Conservation (phyloP, 257 asterid species). For the Hygrophila difformis region DNA sequence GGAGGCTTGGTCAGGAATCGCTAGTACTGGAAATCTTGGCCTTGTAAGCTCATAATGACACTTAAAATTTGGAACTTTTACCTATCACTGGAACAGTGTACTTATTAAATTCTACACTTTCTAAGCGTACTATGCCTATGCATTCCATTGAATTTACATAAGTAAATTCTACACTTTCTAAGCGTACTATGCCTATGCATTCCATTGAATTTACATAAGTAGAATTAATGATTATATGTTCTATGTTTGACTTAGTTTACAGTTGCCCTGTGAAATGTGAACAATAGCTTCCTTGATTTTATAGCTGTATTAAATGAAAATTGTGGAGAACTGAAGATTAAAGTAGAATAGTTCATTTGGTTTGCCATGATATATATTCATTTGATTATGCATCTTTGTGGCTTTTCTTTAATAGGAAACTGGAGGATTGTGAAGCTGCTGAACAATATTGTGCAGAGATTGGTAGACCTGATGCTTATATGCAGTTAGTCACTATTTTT, state of each 20-base stretch:
- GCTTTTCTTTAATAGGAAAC: conserved; percentile 44
- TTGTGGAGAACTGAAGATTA: no score
- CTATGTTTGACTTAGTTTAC: no score
- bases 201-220: no score
- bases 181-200: background rate
- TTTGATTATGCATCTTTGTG: background rate
- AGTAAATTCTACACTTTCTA: background rate
- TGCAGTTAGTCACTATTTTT: conserved; percentile 52
- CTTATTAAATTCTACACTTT: background rate
- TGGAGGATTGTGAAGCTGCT: conserved; percentile 95
- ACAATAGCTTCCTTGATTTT: no score
- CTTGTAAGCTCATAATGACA: conserved; percentile 44
- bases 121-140: background rate
- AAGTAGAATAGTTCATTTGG: background rate
- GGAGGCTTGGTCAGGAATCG: conserved; percentile 94
- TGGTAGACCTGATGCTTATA: conserved; percentile 97
- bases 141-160: no score
- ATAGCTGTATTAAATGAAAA: no score
- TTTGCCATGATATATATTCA: conserved; percentile 10
- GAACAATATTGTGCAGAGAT: conserved; percentile 94
- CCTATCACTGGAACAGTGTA: background rate
- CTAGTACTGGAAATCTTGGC: conserved; percentile 85
- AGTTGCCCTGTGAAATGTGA: no score
- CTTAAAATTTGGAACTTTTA: background rate
- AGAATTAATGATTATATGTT: no score